phyloP scores from a whole-genome alignment of 2,329 filamentous ascomycete genomes.

The Botrytis galanthina region DNA sequence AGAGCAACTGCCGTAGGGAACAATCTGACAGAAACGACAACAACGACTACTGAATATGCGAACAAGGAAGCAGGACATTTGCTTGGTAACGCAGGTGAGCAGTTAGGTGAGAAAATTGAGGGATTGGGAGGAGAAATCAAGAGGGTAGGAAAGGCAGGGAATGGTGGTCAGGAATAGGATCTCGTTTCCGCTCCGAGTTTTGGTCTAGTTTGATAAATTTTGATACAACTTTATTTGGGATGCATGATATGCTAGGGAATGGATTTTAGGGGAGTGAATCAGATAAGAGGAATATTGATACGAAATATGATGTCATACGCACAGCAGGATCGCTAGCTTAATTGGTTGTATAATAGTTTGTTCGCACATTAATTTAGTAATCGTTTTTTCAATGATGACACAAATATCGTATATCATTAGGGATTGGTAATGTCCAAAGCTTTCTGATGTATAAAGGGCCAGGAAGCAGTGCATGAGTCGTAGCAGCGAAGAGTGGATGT shows the following conservation, averaged over 20 bases:
- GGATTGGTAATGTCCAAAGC: too few relatives aligned
- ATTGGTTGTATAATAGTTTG: not conserved
- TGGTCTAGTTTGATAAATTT: not conserved
- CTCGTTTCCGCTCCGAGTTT: not conserved
- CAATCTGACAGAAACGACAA: constrained; percentile 25
- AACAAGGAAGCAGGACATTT: constrained; percentile 34
- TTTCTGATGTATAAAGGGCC: too few relatives aligned
- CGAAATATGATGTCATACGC: not conserved
- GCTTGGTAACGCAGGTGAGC: constrained; percentile 35
- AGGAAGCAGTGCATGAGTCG: too few relatives aligned
- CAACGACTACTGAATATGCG: constrained; percentile 24
- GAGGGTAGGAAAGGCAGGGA: constrained; percentile 8
- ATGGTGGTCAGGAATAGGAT: not conserved
- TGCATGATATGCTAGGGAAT: not conserved
- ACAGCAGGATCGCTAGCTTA: not conserved
- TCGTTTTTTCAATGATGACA: not conserved
- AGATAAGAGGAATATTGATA: not conserved
- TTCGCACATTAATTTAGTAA: not conserved
- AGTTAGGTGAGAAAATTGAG: constrained; percentile 31
- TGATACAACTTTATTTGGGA: not conserved
- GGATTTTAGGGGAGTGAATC: not conserved
- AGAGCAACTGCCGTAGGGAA: constrained; percentile 18
- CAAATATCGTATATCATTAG: too few relatives aligned
- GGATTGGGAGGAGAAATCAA: constrained; percentile 28
- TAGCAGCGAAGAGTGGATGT: not conserved